Evolutionary conservation across 2,329 filamentous ascomycete species (phyloP).

Genomic region (Periconia sp.): DNA sequence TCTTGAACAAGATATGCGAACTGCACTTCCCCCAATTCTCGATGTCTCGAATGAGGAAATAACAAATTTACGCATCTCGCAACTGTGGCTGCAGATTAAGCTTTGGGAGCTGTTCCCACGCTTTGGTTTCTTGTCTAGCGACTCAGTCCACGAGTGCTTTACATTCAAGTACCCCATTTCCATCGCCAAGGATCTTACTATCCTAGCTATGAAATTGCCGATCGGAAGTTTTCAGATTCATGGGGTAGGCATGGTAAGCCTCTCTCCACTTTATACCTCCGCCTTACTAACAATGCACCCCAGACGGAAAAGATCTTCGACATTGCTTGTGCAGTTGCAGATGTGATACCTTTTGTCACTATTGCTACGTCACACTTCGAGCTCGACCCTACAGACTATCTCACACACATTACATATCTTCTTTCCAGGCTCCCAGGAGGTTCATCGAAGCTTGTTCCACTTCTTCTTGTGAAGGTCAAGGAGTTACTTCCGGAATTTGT

Average conservation of each 20-base stretch:
- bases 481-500: slow-evolving; percentile 30
- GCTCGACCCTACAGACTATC: slow-evolving; percentile 23
- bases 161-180: slow-evolving; percentile 69
- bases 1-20: slow-evolving; percentile 68
- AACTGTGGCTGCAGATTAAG: slow-evolving; percentile 70
- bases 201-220: slow-evolving; percentile 35
- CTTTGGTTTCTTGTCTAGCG: slow-evolving; percentile 58
- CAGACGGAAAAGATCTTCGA: slow-evolving; percentile 40
- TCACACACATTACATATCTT: slow-evolving; percentile 22
- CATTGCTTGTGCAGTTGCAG: slow-evolving; percentile 34
- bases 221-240: slow-evolving; percentile 31
- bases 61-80: slow-evolving; percentile 63
- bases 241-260: slow-evolving; percentile 34
- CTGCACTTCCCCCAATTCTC: slow-evolving; percentile 60
- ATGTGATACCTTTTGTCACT: slow-evolving; percentile 33
- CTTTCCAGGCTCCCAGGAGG: slow-evolving; percentile 31
- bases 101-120: slow-evolving; percentile 67
- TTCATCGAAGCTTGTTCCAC: slow-evolving; percentile 29
- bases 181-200: slow-evolving; percentile 66
- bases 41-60: slow-evolving; percentile 60
- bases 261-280: background rate
- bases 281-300: background rate
- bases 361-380: slow-evolving; percentile 17
- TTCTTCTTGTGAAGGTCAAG: slow-evolving; percentile 33
- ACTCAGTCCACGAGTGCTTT: slow-evolving; percentile 58